Conservation (phyloP, 208 protist genomes). For the Porcisia hertigi region DNA sequence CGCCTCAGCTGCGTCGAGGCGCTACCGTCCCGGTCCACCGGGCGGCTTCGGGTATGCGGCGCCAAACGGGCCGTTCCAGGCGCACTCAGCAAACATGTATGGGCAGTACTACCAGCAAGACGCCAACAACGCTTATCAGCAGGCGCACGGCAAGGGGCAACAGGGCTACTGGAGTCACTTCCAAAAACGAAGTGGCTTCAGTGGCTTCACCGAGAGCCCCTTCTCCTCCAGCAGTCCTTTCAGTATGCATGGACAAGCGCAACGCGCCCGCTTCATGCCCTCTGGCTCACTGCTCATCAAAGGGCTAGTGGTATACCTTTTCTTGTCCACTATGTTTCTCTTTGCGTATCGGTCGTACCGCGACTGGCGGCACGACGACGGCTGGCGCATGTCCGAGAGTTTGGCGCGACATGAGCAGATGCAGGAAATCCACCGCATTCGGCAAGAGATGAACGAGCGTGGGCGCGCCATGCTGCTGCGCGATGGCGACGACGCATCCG, state of each 20-base stretch:
- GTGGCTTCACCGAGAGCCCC: slow-evolving; percentile 54
- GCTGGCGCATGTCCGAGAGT: slow-evolving; percentile 79
- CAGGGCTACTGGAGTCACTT: slow-evolving; percentile 59
- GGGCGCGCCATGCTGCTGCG: slow-evolving; percentile 28
- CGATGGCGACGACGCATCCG: slow-evolving; percentile 2
- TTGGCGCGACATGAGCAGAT: slow-evolving; percentile 77
- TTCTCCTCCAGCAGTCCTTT: slow-evolving; percentile 63
- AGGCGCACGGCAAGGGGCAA: slow-evolving; percentile 28
- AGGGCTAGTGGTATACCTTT: slow-evolving; percentile 69
- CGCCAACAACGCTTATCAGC: slow-evolving; percentile 37
- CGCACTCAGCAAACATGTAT: slow-evolving; percentile 20
- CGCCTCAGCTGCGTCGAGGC: background rate
- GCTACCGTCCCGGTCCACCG: slow-evolving; percentile 21
- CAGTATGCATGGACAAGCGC: slow-evolving; percentile 42
- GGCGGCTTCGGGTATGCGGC: slow-evolving; percentile 26
- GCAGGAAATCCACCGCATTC: slow-evolving; percentile 71
- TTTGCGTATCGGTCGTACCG: slow-evolving; percentile 64
- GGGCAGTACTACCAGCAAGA: slow-evolving; percentile 46
- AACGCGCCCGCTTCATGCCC: slow-evolving; percentile 51
- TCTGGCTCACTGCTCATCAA: slow-evolving; percentile 52
- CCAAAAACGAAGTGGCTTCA: slow-evolving; percentile 13
- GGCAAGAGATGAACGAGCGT: slow-evolving; percentile 71
- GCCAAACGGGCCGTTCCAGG: slow-evolving; percentile 17
- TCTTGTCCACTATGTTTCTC: slow-evolving; percentile 56
- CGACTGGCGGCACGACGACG: slow-evolving; percentile 76